phyloP scores from a whole-genome alignment of 441 rosid species.

The Breynia disticha region DNA sequence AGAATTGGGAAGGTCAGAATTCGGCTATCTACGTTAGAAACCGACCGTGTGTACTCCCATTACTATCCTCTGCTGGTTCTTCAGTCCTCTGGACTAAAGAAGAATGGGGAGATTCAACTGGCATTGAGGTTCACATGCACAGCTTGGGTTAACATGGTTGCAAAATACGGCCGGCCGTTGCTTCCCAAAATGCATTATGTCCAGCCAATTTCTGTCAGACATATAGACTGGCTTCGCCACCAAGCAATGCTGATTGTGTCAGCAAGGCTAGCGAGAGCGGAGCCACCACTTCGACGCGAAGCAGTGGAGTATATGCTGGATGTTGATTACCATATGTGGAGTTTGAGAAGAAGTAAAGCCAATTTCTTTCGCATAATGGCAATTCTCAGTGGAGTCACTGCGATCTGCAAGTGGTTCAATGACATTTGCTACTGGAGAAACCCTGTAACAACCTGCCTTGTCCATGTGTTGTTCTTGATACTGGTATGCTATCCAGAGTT shows the following conservation, averaged over 20 bases:
- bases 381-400: conserved; percentile 19
- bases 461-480: conserved; percentile 29
- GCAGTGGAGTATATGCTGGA: conserved; percentile 53
- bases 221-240: conserved; percentile 24
- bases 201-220: conserved; percentile 23
- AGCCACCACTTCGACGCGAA: conserved; percentile 54
- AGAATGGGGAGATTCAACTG: conserved; percentile 27
- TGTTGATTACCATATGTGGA: conserved; percentile 47
- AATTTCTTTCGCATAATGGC: conserved; percentile 34
- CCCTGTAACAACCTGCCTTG: conserved; percentile 29
- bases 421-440: conserved; percentile 43
- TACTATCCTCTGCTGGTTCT: conserved; percentile 32
- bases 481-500: conserved; percentile 29
- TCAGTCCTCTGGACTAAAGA: conserved; percentile 15
- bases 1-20: conserved; percentile 48
- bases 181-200: conserved; percentile 34
- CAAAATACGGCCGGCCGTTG: conserved; percentile 23
- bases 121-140: conserved; percentile 27
- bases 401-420: conserved; percentile 36
- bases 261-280: conserved; percentile 22
- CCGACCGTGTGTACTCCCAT: conserved; percentile 39
- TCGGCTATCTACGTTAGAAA: conserved; percentile 41
- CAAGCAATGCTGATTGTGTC: conserved; percentile 28
- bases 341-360: conserved; percentile 48
- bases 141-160: conserved; percentile 26